Conservation (phyloP, 176 grass and related monocot species). For the Bonia amplexicaulis region DNA sequence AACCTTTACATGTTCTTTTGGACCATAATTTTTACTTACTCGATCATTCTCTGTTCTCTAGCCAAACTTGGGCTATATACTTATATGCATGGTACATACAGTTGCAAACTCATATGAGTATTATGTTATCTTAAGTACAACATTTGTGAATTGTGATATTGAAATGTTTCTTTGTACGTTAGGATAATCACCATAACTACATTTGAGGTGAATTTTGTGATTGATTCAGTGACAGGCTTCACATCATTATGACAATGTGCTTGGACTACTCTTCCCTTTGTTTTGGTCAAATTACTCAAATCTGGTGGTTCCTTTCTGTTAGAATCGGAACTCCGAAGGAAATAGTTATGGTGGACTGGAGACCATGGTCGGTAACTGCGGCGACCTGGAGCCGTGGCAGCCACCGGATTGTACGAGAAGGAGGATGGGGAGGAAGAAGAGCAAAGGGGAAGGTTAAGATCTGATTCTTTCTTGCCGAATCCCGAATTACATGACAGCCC, state of each 20-base stretch:
- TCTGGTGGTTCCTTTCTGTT: neutral
- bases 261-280: neutral
- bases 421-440: no score
- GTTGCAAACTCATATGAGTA: neutral
- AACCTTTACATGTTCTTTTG: neutral
- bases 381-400: no score
- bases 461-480: no score
- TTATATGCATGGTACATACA: neutral
- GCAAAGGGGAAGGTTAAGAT: no score
- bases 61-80: neutral
- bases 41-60: neutral
- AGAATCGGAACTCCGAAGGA: no score
- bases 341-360: no score
- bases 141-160: neutral
- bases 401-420: no score
- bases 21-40: neutral
- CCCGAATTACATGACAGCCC: no score
- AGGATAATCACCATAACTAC: neutral
- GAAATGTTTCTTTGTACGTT: neutral
- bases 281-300: neutral
- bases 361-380: no score
- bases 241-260: neutral
- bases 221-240: neutral
- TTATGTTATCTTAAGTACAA: neutral
- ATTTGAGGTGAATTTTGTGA: neutral